Percentiles rank a stretch among this genome's conserved stretches.
Evolutionary conservation across 176 grass and related monocot species (phyloP).

Genomic region (Lolium multiflorum): DNA sequence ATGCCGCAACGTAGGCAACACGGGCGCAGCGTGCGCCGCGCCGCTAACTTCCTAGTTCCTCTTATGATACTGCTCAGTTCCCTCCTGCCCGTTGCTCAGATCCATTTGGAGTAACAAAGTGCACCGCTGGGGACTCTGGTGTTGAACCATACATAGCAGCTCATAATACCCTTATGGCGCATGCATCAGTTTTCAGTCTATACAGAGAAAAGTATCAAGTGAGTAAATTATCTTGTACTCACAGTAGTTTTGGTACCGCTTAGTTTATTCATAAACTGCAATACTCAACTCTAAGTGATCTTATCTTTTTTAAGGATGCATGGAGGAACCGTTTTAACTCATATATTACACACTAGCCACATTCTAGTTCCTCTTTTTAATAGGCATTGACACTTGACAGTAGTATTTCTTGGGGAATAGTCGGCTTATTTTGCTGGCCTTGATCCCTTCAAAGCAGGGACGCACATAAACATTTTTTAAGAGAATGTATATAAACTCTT

Average conservation of each 20-base stretch:
- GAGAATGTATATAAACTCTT: background rate
- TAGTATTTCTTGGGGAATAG: background rate
- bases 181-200: constrained; percentile 57
- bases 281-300: background rate
- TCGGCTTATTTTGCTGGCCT: background rate
- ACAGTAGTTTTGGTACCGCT: background rate
- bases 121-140: constrained; percentile 58
- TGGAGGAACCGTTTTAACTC: background rate
- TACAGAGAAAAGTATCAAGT: constrained; percentile 68
- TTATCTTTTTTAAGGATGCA: background rate
- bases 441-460: background rate
- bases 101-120: constrained; percentile 61
- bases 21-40: no score
- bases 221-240: background rate
- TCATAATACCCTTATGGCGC: constrained; percentile 56
- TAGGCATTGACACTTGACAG: background rate
- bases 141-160: constrained; percentile 64
- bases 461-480: background rate
- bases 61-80: constrained; percentile 22
- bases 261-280: background rate
- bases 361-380: background rate
- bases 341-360: background rate
- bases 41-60: no score
- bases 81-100: constrained; percentile 60
- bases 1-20: no score